Base-by-base conservation (phyloP, 192 early-diverging fungal species). In the Pilobolus umbonatus region DNA sequence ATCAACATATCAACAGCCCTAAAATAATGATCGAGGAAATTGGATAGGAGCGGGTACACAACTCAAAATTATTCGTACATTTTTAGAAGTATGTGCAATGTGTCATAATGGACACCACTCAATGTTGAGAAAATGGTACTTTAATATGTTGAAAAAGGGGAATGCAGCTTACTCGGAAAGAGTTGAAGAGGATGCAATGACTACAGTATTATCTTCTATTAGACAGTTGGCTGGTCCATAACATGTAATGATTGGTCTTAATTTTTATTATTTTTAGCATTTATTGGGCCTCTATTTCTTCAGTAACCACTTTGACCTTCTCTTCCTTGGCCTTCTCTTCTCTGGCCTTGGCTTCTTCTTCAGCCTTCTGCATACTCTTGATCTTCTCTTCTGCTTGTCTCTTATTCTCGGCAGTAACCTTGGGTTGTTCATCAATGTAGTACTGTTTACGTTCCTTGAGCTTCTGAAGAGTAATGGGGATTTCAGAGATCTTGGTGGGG, bases 321-420 rank as follows among this genome's bases (percentile, higher is more conserved):
- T 22, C 43, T 29, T 49, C 24, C 7, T 28, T 21, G 28, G 46
- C n/a, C n/a, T n/a, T n/a, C n/a, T n/a, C n/a, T 28, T 42, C 44
- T 24, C 0, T 24, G 19, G 19, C 44, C 19, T 15, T 29, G 15
- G 8, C 46, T 48, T 48, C 50, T 21, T 54, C 32, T 34, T 54
- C 52, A 38, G 28, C 52, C 52, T 54, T 54, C 5, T 38, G 62
- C 60, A 91, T 75, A 57, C 82, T 83, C 32, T 81, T 86, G 60
- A 96, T 87, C 76, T 87, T 87, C 51, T 83, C 88, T 72, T 94
- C 85, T 44, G 90, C 95, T 70, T 85, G 86, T 58, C 77, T 82
- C 82, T 89, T 94, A 79, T 95, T 95, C 68, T 88, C 87, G 7
- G 71, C 82, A 51, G 93, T 95, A 14, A 79, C 80, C 55, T 76